Conservation (phyloP, 2,329 filamentous ascomycete species). For the Sarocladium brachiariae region DNA sequence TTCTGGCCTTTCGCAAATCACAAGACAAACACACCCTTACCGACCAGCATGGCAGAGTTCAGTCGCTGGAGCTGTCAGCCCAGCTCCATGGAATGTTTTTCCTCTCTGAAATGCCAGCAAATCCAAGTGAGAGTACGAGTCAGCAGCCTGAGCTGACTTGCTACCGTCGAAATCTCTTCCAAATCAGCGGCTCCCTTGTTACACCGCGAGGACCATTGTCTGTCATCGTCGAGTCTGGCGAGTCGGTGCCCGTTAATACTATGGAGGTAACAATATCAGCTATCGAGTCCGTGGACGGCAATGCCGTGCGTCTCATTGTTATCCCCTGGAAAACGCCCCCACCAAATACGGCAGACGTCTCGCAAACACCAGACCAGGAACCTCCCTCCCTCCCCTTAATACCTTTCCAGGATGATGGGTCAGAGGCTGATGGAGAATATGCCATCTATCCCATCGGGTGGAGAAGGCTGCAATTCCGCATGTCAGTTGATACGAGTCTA, state of each 20-base stretch:
- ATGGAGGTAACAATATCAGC: slow-evolving; percentile 87
- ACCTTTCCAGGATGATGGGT: slow-evolving; percentile 55
- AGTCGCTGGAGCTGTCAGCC: slow-evolving; percentile 57
- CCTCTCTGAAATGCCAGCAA: slow-evolving; percentile 69
- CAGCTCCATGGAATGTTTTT: slow-evolving; percentile 89
- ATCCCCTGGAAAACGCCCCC: slow-evolving; percentile 97
- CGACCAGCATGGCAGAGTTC: slow-evolving; percentile 51
- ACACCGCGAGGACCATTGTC: slow-evolving; percentile 72
- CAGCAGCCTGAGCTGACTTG: slow-evolving; percentile 82
- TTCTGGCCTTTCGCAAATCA: slow-evolving; percentile 49
- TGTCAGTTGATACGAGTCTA: slow-evolving; percentile 36
- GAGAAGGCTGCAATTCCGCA: slow-evolving; percentile 88
- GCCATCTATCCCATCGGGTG: slow-evolving; percentile 90
- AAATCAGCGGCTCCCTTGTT: slow-evolving; percentile 85
- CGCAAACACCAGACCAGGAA: slow-evolving; percentile 68
- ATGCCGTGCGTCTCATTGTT: slow-evolving; percentile 77
- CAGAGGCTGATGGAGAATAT: slow-evolving; percentile 65
- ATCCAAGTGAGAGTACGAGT: slow-evolving; percentile 46
- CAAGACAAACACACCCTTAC: slow-evolving; percentile 55
- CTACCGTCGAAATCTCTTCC: slow-evolving; percentile 92
- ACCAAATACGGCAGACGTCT: slow-evolving; percentile 64
- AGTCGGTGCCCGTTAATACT: slow-evolving; percentile 72
- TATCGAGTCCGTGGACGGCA: slow-evolving; percentile 90
- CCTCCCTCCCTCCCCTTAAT: slow-evolving; percentile 74
- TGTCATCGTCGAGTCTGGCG: slow-evolving; percentile 75